phyloP scores from a whole-genome alignment of 176 grass and related monocot genomes.

The Elymus sibiricus region DNA sequence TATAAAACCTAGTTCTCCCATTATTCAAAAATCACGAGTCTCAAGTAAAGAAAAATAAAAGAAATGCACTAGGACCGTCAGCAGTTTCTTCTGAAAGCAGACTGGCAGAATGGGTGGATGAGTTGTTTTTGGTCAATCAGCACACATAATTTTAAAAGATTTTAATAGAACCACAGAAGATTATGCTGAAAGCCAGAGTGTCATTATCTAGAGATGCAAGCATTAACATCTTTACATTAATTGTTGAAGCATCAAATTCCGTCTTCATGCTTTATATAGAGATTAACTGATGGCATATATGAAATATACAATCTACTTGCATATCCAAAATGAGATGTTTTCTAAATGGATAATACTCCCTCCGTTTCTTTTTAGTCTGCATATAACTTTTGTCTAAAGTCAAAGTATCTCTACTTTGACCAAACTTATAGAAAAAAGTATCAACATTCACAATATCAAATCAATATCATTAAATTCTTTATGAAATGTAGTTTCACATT shows the following conservation, averaged over 20 bases:
- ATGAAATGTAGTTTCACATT: too few species aligned
- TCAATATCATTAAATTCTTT: too few species aligned
- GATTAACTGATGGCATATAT: not conserved
- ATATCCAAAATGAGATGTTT: not conserved
- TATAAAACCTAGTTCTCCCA: not conserved
- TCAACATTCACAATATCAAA: too few species aligned
- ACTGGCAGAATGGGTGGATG: not conserved
- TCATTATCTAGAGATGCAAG: not conserved
- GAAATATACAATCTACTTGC: not conserved
- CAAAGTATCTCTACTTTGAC: too few species aligned
- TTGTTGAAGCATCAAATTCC: not conserved
- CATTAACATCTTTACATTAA: not conserved
- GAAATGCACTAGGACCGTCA: not conserved
- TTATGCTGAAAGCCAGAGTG: not conserved
- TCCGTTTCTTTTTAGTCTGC: too few species aligned
- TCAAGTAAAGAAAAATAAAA: not conserved
- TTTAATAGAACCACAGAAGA: not conserved
- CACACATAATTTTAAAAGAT: not conserved
- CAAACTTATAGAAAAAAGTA: too few species aligned
- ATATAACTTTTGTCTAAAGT: too few species aligned
- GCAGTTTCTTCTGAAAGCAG: not conserved
- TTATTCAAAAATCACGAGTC: not conserved
- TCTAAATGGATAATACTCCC: not conserved
- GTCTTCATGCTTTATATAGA: not conserved
- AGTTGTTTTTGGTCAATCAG: not conserved